Percentiles rank a stretch among this genome's conserved stretches.
These are phyloP conservation scores for Aspergillus candidus DNA, from an alignment of 2,329 filamentous ascomycete species.

Conservation along the genomic window DNA sequence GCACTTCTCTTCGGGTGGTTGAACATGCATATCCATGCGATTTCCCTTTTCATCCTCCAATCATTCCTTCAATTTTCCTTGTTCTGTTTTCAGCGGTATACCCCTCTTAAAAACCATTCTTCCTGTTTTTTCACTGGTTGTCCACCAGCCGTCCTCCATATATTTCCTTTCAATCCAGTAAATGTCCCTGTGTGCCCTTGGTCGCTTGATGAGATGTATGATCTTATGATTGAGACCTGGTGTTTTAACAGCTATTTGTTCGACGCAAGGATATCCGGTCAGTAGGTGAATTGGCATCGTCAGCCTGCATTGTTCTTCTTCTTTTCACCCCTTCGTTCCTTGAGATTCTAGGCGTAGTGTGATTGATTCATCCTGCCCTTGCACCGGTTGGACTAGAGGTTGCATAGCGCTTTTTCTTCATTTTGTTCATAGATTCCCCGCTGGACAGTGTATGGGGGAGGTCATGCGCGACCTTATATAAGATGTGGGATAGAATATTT, in stretches of 20 bases:
- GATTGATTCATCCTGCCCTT: constrained; percentile 1
- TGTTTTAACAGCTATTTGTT: too few relatives aligned
- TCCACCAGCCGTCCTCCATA: constrained; percentile 6
- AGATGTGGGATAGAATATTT: too few relatives aligned
- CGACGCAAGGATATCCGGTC: too few relatives aligned
- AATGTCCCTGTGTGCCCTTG: constrained; percentile 5
- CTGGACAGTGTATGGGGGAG: too few relatives aligned
- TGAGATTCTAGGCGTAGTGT: neutral
- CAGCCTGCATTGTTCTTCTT: too few relatives aligned
- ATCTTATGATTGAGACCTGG: constrained; percentile 8
- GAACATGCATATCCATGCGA: constrained; percentile 2
- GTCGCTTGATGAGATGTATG: constrained; percentile 14
- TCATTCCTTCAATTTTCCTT: constrained; percentile 4
- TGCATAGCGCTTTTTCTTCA: too few relatives aligned
- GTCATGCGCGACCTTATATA: too few relatives aligned
- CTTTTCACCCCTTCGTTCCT: too few relatives aligned
- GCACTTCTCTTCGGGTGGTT: neutral
- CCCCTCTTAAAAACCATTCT: constrained; percentile 23
- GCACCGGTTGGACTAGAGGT: neutral
- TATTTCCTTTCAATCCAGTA: constrained; percentile 7
- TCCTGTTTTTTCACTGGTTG: constrained; percentile 15
- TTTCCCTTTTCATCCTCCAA: constrained; percentile 3
- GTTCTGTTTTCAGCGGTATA: constrained; percentile 29
- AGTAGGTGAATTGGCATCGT: too few relatives aligned
- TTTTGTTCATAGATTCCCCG: too few relatives aligned